Conservation (phyloP, 148 eudicot genomes). For the Rhododendron kiyosumense region DNA sequence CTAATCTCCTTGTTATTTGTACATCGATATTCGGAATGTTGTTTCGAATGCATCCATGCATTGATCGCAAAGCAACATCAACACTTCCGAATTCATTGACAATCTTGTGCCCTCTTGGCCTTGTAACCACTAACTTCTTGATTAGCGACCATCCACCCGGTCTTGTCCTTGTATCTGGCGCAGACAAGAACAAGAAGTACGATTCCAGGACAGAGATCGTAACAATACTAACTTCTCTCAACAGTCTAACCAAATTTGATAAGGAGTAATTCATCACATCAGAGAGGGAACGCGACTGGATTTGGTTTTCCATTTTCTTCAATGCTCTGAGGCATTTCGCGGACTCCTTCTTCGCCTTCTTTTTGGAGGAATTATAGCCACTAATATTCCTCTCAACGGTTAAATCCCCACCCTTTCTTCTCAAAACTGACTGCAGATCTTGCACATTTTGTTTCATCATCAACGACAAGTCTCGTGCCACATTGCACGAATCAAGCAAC, state of each 20-base stretch:
- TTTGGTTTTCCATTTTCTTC: constrained; percentile 25
- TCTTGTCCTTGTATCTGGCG: neutral
- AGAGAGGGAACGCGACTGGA: neutral
- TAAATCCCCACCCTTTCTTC: constrained; percentile 32
- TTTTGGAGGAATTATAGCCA: constrained; percentile 18
- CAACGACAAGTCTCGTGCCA: constrained; percentile 26
- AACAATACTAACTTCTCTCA: constrained; percentile 22
- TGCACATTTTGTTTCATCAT: constrained; percentile 38
- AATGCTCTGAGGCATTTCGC: constrained; percentile 22
- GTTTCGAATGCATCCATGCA: constrained; percentile 1
- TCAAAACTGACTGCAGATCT: constrained; percentile 39
- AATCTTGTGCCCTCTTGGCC: constrained; percentile 1
- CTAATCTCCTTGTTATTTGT: constrained; percentile 17
- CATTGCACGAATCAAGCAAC: constrained; percentile 39
- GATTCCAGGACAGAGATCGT: constrained; percentile 23
- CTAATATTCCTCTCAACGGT: constrained; percentile 22
- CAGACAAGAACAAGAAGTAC: constrained; percentile 16
- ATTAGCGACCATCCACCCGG: constrained; percentile 27
- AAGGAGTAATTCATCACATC: constrained; percentile 7
- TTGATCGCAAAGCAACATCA: constrained; percentile 16
- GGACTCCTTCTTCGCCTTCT: constrained; percentile 23
- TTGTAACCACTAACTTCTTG: constrained; percentile 20
- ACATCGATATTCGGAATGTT: constrained; percentile 2
- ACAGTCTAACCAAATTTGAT: constrained; percentile 12
- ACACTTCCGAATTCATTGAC: constrained; percentile 21